phyloP scores from a whole-genome alignment of 306 rosid species.

The Quercus alba region DNA sequence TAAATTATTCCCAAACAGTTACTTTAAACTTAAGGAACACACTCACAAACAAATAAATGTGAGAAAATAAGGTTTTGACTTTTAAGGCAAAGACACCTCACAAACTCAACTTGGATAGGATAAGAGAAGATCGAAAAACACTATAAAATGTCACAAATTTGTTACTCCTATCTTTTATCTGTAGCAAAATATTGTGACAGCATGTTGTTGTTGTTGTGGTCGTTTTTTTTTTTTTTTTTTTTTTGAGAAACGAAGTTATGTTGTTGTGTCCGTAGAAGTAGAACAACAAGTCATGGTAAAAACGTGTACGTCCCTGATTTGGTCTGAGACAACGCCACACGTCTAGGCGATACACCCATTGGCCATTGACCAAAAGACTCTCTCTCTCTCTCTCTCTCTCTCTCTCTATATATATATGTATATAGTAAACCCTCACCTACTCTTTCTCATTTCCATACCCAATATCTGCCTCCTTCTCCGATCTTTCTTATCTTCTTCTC shows the following conservation, averaged over 20 bases:
- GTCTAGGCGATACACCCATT: not conserved
- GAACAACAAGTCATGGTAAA: not conserved
- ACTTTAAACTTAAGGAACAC: no score
- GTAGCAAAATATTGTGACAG: no score
- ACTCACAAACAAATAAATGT: no score
- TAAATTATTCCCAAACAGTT: fast-evolving
- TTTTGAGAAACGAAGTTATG: no score
- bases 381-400: not conserved
- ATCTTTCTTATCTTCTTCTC: not conserved
- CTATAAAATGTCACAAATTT: no score
- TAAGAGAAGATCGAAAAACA: no score
- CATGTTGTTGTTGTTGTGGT: no score
- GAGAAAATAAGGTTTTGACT: no score
- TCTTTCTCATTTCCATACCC: not conserved
- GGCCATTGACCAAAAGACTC: not conserved
- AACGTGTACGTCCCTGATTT: slow-evolving; percentile 39
- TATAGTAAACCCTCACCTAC: not conserved
- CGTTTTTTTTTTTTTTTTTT: no score
- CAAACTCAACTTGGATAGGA: fast-evolving
- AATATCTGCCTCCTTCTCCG: not conserved
- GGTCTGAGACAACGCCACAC: not conserved
- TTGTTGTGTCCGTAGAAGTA: no score
- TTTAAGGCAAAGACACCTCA: no score
- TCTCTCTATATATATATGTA: not conserved
- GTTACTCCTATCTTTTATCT: no score